Evolutionary conservation across 805 yeast species (phyloP), one percentile per base, ranked within the genome.

Genomic region (Saccharomycopsis babjevae): DNA sequence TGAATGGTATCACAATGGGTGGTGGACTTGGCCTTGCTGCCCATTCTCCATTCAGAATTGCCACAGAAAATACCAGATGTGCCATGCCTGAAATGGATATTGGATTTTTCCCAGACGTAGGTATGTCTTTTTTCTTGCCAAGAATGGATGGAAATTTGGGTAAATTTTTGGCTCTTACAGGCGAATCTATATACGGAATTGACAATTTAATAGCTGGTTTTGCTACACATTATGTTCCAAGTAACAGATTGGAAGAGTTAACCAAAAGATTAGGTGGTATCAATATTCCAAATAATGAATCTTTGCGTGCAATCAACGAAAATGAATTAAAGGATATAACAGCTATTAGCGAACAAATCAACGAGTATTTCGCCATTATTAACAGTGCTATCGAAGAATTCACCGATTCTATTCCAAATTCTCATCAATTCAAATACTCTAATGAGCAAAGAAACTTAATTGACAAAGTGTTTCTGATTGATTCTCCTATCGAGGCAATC

Each of bases 61-160:
- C 96, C n/a, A 88, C 97, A 50, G 97, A 93, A 68, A 81, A 82
- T 68, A 92, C 98, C 11, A 80, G 85, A 71, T 81, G 91, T 75
- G 97, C 98, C 64, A 94, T 94, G 99, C 98, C 99, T 8, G 98
- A 94, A 74, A 88, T 96, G 79, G 91, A 89, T 69, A 94, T 94
- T 71, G 99, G 99, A 0, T 89, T 90, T 73, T 88, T 89, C 74
- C 96, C 96, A 22, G 99, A 94, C 72, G 98, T 94, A 13, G 99
- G 97, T 54, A 86, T 96, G 42, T 83, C 96, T 11, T 93, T 89
- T 74, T 92, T 91, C 74, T 76, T 94, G 67, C 91, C 96, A 39
- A 82, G 88, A 65, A 74, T 90, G 63, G 91, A 89, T 68, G 89
- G 89, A 58, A 83, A 89, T 67, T 75, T 92, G 63, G 97, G 98